Conservation (phyloP, 2,329 filamentous ascomycete species). For the Coccinonectria pachysandricola region DNA sequence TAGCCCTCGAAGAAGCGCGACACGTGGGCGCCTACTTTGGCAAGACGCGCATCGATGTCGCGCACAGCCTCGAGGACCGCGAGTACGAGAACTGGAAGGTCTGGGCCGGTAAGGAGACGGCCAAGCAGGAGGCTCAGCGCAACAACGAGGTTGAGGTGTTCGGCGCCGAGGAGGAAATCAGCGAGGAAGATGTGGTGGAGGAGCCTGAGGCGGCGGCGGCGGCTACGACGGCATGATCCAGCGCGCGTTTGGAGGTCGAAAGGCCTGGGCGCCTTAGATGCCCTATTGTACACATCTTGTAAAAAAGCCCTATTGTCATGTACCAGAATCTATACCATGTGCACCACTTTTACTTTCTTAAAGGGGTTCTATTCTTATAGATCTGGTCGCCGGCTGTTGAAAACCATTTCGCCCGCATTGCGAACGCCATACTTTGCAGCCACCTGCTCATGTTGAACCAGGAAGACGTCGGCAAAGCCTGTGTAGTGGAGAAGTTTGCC, state of each 20-base stretch:
- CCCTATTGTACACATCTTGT: constrained; percentile 12
- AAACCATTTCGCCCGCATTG: constrained; percentile 30
- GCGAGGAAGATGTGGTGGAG: constrained; percentile 16
- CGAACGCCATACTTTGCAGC: constrained; percentile 34
- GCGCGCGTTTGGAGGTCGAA: constrained; percentile 1
- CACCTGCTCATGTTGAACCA: constrained; percentile 71
- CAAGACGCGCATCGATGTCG: constrained; percentile 61
- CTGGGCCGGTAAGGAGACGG: constrained; percentile 53
- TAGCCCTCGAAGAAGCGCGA: constrained; percentile 80
- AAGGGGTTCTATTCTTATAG: too few species aligned
- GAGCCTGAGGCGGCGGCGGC: constrained; percentile 10
- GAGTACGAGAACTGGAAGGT: constrained; percentile 75
- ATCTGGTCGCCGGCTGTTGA: constrained; percentile 23
- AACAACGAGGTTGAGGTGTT: constrained; percentile 34
- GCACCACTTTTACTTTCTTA: too few species aligned
- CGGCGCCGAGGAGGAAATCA: constrained; percentile 24
- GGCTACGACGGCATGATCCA: constrained; percentile 10
- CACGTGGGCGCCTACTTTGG: constrained; percentile 85
- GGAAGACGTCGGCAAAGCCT: constrained; percentile 61
- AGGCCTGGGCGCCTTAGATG: constrained; percentile 3
- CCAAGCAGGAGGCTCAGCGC: constrained; percentile 28
- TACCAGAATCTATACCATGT: constrained; percentile 8
- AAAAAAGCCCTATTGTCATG: constrained; percentile 7
- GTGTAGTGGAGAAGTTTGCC: constrained; percentile 61
- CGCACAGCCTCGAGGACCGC: constrained; percentile 72